A percentile compares a stretch with the other conserved stretches of the same genome.
Conservation (phyloP, 371 early-diverging fungal genomes). For the Sporodiniella umbellata region DNA sequence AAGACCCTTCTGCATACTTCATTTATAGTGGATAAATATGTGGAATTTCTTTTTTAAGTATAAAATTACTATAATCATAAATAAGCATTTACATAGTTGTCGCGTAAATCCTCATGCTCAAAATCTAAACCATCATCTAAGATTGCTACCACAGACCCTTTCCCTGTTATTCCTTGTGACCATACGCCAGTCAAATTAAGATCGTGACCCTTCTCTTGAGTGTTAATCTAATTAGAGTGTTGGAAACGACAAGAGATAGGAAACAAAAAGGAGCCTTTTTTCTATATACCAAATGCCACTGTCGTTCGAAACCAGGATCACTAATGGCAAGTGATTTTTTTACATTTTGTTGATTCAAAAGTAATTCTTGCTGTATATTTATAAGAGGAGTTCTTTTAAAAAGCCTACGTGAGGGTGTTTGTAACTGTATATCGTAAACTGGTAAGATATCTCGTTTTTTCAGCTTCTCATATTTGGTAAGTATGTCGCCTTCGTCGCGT, state of each 20-base stretch:
- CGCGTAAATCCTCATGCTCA: conserved; percentile 75
- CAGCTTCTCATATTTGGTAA: conserved; percentile 3
- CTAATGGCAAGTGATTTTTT: conserved; percentile 38
- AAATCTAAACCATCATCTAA: conserved; percentile 95
- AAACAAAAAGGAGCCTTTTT: conserved; percentile 1
- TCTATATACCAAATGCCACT: conserved; percentile 93
- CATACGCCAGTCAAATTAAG: conserved; percentile 93
- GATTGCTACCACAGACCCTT: conserved; percentile 82
- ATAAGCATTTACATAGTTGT: conserved; percentile 90
- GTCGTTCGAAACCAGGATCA: conserved; percentile 81
- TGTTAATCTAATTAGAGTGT: conserved; percentile 61
- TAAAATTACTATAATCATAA: too few relatives aligned
- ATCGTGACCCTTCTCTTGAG: conserved; percentile 67
- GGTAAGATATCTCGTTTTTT: conserved; percentile 3
- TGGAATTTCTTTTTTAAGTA: too few relatives aligned
- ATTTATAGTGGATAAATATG: too few relatives aligned
- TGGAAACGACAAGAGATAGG: background rate
- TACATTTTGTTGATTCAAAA: conserved; percentile 8
- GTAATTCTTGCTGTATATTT: conserved; percentile 1
- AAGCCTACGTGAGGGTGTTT: conserved; percentile 29
- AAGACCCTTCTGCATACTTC: conserved; percentile 84
- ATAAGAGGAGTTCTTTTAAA: conserved; percentile 27
- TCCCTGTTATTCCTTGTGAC: conserved; percentile 90
- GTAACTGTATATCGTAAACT: conserved; percentile 11
- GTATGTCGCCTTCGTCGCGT: background rate